Conservation (phyloP, 2,329 filamentous ascomycete genomes). For the Colletotrichum melonis region DNA sequence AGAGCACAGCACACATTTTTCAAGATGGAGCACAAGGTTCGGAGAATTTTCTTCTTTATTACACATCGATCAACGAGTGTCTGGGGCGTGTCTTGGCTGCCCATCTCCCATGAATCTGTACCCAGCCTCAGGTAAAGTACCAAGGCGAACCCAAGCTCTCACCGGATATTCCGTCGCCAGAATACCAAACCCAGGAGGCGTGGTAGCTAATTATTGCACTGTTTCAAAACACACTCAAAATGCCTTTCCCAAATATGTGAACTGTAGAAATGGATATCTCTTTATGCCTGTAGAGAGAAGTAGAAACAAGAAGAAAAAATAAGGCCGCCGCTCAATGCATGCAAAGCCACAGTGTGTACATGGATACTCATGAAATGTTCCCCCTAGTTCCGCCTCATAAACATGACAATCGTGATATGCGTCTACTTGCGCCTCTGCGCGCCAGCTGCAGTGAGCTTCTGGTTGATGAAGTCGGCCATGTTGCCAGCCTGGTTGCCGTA, state of each 20-base stretch:
- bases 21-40: slow-evolving; percentile 7
- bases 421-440: slow-evolving; percentile 31
- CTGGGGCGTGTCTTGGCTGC: not conserved
- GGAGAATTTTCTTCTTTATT: not conserved
- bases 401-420: not conserved
- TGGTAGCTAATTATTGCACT: not conserved
- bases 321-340: not conserved
- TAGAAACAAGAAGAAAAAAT: not conserved
- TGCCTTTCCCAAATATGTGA: not conserved
- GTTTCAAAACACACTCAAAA: not conserved
- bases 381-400: not conserved
- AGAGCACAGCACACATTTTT: not conserved
- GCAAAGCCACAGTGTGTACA: not conserved
- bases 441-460: slow-evolving; percentile 32
- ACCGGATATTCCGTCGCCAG: not conserved
- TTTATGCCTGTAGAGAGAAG: slow-evolving; percentile 5
- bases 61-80: slow-evolving; percentile 17
- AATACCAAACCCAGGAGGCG: not conserved
- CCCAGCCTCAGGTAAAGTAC: not conserved
- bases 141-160: not conserved
- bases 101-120: not conserved
- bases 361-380: not conserved
- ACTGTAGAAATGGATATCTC: slow-evolving; percentile 8
- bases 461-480: slow-evolving; percentile 44
- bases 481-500: slow-evolving; percentile 48